These are phyloP conservation scores for Amauroascus niger DNA, from an alignment of 2,329 filamentous ascomycete species.

Conservation along the genomic window DNA sequence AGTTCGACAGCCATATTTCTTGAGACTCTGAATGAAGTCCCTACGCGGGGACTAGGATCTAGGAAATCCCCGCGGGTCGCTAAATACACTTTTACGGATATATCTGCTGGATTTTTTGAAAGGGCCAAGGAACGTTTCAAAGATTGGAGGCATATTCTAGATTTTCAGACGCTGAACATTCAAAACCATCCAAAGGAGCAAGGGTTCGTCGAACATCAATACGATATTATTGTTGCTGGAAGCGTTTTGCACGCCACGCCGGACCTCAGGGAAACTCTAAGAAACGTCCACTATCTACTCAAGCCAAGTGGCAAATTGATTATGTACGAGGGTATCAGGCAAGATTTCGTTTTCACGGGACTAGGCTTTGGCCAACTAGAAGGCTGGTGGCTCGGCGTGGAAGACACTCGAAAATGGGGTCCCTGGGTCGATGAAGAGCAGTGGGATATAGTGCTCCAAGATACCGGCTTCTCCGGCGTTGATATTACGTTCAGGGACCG, in stretches of 20 bases:
- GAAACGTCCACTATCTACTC: constrained; percentile 29
- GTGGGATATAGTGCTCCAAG: constrained; percentile 13
- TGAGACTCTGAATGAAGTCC: constrained; percentile 9
- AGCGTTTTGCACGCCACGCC: constrained; percentile 35
- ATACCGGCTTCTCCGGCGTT: constrained; percentile 14
- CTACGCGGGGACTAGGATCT: background rate
- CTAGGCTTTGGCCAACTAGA: constrained; percentile 19
- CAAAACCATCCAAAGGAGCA: constrained; percentile 27
- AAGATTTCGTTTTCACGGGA: constrained; percentile 14
- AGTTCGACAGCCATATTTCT: constrained; percentile 12
- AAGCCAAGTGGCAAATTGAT: constrained; percentile 40
- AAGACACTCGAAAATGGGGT: constrained; percentile 12
- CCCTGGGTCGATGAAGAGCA: constrained; percentile 10
- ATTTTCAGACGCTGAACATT: constrained; percentile 27
- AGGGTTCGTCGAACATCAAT: constrained; percentile 26
- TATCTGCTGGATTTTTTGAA: constrained; percentile 37
- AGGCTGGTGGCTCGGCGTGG: constrained; percentile 23
- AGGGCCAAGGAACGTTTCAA: constrained; percentile 24
- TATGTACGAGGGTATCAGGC: constrained; percentile 31
- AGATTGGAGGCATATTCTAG: constrained; percentile 15
- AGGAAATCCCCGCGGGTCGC: background rate
- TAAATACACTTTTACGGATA: constrained; percentile 34
- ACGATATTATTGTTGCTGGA: constrained; percentile 33
- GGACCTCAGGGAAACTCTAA: constrained; percentile 21
- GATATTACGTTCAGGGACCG: constrained; percentile 14